Evolutionary conservation across 1,284 basidiomycete genomes (phyloP).

Genomic region (Ganoderma lucidum): DNA sequence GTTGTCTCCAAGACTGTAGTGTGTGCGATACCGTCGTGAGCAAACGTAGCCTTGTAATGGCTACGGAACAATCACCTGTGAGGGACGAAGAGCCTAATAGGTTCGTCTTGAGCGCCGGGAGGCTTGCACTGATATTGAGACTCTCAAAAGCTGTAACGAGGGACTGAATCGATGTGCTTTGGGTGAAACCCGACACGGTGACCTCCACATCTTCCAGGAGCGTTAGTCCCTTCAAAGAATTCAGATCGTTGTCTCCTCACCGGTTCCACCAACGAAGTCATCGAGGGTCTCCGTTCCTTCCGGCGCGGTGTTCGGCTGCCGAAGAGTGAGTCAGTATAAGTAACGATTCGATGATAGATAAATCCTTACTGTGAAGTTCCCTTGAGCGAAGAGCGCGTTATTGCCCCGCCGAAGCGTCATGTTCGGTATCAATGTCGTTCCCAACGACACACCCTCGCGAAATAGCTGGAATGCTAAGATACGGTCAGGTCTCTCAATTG

Average conservation of each 20-base stretch:
- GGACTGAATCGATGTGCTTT: constrained; percentile 69
- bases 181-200: constrained; percentile 65
- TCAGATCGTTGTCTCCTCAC: background rate
- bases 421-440: constrained; percentile 69
- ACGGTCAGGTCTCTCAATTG: background rate
- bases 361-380: constrained; percentile 54
- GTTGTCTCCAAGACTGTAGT: constrained; percentile 69
- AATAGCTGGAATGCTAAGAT: constrained; percentile 56
- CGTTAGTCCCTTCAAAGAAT: background rate
- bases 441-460: constrained; percentile 59
- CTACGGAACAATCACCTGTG: constrained; percentile 46
- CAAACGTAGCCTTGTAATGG: background rate
- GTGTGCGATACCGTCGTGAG: background rate
- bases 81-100: constrained; percentile 67
- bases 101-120: constrained; percentile 69
- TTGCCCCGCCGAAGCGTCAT: constrained; percentile 66
- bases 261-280: constrained; percentile 69
- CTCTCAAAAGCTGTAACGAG: constrained; percentile 70
- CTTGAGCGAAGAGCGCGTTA: constrained; percentile 59
- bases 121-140: constrained; percentile 63
- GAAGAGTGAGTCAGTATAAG: background rate
- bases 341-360: constrained; percentile 9
- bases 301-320: constrained; percentile 62
- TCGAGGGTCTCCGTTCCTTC: constrained; percentile 72
- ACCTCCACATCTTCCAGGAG: constrained; percentile 65